phyloP scores from a whole-genome alignment of 768 basidiomycete species.

The Tricholoma sp. region DNA sequence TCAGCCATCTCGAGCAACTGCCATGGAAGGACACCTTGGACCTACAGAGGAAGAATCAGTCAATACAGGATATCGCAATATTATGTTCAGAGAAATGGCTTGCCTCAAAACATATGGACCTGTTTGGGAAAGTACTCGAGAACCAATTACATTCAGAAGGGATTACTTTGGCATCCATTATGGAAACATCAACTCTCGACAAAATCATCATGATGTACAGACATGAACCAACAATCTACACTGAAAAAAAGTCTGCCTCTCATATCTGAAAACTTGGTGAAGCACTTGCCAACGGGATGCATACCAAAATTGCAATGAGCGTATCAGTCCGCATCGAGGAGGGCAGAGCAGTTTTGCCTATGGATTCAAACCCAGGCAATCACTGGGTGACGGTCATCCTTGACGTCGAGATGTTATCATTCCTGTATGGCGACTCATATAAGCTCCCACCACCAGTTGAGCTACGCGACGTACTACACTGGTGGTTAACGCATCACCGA shows the following conservation, averaged over 20 bases:
- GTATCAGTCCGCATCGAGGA: neutral
- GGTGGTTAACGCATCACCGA: neutral
- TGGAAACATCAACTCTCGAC: neutral
- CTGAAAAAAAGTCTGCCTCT: neutral
- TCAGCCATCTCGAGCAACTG: neutral
- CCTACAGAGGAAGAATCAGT: neutral
- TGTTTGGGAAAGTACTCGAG: neutral
- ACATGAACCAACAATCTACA: neutral
- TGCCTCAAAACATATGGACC: neutral
- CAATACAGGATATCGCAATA: neutral
- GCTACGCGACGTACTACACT: neutral
- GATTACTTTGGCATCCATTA: neutral
- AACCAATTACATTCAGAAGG: neutral
- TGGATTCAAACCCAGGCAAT: conserved; percentile 1
- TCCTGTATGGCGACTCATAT: conserved; percentile 6
- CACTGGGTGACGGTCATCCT: conserved; percentile 8
- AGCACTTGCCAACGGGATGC: neutral
- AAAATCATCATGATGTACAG: neutral
- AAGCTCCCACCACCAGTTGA: neutral
- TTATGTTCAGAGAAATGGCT: neutral
- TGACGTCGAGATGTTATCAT: neutral
- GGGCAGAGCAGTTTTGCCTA: neutral
- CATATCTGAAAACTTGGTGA: neutral
- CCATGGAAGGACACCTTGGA: neutral
- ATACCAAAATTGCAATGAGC: neutral